Percentiles rank a stretch among this genome's conserved stretches.
These are phyloP conservation scores for Blastobotrys elegans DNA, from an alignment of 1,139 yeast genomes.

Conservation along the genomic window DNA sequence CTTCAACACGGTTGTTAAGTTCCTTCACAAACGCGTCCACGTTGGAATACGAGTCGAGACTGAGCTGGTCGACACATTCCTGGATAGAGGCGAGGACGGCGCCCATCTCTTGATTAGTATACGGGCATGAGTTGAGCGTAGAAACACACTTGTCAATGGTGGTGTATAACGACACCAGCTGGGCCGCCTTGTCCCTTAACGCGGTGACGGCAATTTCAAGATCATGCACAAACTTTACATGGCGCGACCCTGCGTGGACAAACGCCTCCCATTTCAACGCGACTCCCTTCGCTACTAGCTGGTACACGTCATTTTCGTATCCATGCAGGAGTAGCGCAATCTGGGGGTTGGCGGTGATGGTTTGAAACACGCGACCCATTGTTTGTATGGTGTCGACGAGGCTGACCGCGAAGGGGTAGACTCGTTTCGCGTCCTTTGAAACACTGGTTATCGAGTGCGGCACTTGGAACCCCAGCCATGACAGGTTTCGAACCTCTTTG, in stretches of 20 bases:
- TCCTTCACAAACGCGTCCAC: slow-evolving; percentile 37
- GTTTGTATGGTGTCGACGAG: slow-evolving; percentile 47
- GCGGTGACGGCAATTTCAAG: slow-evolving; percentile 40
- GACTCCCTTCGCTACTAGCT: slow-evolving; percentile 32
- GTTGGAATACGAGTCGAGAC: slow-evolving; percentile 42
- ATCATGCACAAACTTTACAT: slow-evolving; percentile 38
- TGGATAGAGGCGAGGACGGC: slow-evolving; percentile 38
- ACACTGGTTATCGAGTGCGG: slow-evolving; percentile 47
- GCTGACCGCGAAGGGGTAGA: slow-evolving; percentile 56
- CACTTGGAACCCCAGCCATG: slow-evolving; percentile 51
- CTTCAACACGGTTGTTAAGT: slow-evolving; percentile 41
- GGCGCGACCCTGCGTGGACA: slow-evolving; percentile 47
- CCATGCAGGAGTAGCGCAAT: slow-evolving; percentile 43
- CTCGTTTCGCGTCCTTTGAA: slow-evolving; percentile 43
- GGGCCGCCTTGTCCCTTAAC: slow-evolving; percentile 37
- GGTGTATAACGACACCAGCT: slow-evolving; percentile 23
- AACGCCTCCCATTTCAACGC: slow-evolving; percentile 53
- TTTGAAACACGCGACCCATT: slow-evolving; percentile 26
- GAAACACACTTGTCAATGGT: slow-evolving; percentile 26
- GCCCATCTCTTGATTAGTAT: slow-evolving; percentile 22
- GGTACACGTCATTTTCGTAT: slow-evolving; percentile 37
- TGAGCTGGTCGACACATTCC: slow-evolving; percentile 39
- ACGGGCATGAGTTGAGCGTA: slow-evolving; percentile 35
- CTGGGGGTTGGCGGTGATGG: slow-evolving; percentile 36
- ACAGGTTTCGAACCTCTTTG: slow-evolving; percentile 51